phyloP scores from a whole-genome alignment of 2,329 filamentous ascomycete species.

The Onygena corvina region DNA sequence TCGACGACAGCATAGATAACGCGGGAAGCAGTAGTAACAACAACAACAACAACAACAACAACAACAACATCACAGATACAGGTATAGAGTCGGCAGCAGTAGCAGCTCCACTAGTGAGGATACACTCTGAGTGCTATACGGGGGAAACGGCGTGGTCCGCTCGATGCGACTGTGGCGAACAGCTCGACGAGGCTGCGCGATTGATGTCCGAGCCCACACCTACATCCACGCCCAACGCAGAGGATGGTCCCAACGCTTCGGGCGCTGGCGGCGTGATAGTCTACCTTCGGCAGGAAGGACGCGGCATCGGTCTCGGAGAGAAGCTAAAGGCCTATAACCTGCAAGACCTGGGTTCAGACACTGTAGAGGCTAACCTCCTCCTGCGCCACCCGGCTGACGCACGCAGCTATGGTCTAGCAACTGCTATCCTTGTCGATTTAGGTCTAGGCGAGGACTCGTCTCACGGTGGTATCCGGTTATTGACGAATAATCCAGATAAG shows the following conservation, averaged over 20 bases:
- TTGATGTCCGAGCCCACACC: conserved; percentile 52
- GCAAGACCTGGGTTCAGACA: conserved; percentile 93
- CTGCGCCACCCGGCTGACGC: conserved; percentile 89
- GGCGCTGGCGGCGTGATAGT: conserved; percentile 73
- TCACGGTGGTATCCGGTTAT: conserved; percentile 50
- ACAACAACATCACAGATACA: neutral
- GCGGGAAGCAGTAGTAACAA: neutral
- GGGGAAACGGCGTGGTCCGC: conserved; percentile 98
- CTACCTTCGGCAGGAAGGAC: conserved; percentile 89
- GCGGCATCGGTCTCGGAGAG: conserved; percentile 85
- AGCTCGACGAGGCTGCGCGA: conserved; percentile 88
- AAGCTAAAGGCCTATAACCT: conserved; percentile 98
- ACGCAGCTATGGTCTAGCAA: conserved; percentile 88
- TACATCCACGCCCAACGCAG: conserved; percentile 13
- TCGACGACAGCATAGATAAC: conserved; percentile 36
- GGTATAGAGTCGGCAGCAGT: too few species aligned
- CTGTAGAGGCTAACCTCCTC: conserved; percentile 86
- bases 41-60: neutral
- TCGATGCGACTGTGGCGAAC: conserved; percentile 93
- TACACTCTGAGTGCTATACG: conserved; percentile 97
- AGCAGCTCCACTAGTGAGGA: conserved; percentile 64
- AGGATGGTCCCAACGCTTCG: conserved; percentile 37
- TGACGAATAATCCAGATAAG: conserved; percentile 98
- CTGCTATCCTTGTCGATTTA: conserved; percentile 81
- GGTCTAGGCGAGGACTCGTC: conserved; percentile 57